Evolutionary conservation across 768 basidiomycete species (phyloP).

Genomic region (Pleurotus salmoneostramineus): DNA sequence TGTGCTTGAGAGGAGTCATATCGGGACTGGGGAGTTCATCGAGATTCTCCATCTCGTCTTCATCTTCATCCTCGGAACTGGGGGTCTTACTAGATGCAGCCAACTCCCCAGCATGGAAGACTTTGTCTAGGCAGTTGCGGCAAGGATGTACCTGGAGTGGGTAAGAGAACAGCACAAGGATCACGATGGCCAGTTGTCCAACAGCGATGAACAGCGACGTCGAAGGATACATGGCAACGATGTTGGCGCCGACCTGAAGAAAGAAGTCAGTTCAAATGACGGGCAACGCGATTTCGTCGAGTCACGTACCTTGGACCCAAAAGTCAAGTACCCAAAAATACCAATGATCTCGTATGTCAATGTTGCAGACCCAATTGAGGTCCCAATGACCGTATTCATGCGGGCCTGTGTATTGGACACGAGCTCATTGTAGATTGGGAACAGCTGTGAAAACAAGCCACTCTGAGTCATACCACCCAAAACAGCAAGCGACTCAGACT

Average conservation of each 20-base stretch:
- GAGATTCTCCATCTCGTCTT: conserved; percentile 39
- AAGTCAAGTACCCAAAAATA: conserved; percentile 88
- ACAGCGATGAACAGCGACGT: conserved; percentile 90
- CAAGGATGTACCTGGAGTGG: conserved; percentile 95
- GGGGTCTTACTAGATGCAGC: conserved; percentile 20
- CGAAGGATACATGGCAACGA: conserved; percentile 91
- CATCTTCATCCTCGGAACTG: conserved; percentile 34
- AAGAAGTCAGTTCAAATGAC: conserved; percentile 5
- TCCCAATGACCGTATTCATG: conserved; percentile 84
- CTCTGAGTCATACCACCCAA: not conserved
- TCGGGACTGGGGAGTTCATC: conserved; percentile 56
- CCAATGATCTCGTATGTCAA: conserved; percentile 87
- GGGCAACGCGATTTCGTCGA: not conserved
- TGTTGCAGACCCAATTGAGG: conserved; percentile 82
- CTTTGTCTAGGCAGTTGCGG: conserved; percentile 87
- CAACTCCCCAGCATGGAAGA: conserved; percentile 51
- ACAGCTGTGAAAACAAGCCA: conserved; percentile 49
- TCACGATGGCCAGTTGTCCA: conserved; percentile 89
- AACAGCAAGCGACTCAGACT: conserved; percentile 17
- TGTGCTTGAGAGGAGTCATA: conserved; percentile 67
- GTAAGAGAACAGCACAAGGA: conserved; percentile 89
- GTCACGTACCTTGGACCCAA: conserved; percentile 68
- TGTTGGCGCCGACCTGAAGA: conserved; percentile 78
- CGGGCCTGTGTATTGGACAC: conserved; percentile 72
- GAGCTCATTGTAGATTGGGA: conserved; percentile 93